A percentile compares a stretch with the other conserved stretches of the same genome.
These are phyloP conservation scores for Prunus mume DNA, from an alignment of 306 rosid genomes.

Conservation along the genomic window DNA sequence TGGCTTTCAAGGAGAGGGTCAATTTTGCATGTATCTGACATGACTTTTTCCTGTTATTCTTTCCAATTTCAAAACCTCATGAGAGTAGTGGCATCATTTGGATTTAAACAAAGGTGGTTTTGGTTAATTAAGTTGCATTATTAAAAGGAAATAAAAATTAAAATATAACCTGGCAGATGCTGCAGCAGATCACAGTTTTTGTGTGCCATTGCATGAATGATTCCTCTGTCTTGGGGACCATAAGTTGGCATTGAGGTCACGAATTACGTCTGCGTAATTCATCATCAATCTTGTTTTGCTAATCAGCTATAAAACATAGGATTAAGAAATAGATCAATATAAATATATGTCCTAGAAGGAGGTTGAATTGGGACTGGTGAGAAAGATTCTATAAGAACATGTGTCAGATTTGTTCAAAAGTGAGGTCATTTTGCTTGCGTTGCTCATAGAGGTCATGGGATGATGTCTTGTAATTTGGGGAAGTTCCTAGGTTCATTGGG, in stretches of 20 bases:
- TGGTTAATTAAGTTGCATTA: neutral
- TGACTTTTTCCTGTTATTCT: neutral
- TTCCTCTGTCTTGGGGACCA: neutral
- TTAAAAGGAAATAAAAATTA: neutral
- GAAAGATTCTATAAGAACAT: neutral
- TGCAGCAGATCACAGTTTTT: neutral
- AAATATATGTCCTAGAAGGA: too few relatives aligned
- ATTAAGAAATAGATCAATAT: neutral
- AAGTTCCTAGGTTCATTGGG: neutral
- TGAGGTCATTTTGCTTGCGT: neutral
- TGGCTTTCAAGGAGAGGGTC: slow-evolving; percentile 8
- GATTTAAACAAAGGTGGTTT: neutral
- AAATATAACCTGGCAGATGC: neutral
- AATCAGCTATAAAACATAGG: neutral
- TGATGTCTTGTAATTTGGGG: neutral
- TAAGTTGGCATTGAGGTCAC: slow-evolving; percentile 10
- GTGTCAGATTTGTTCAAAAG: neutral
- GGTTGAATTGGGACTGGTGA: neutral
- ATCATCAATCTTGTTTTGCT: slow-evolving; percentile 4
- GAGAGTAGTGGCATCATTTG: slow-evolving; percentile 9
- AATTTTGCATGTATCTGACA: neutral
- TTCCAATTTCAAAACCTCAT: neutral
- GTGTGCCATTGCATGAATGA: neutral
- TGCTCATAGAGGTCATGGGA: neutral
- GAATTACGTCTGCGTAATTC: neutral